Evolutionary conservation across 108 stramenopile species (phyloP).

Genomic region (Skeletonema costatum): DNA sequence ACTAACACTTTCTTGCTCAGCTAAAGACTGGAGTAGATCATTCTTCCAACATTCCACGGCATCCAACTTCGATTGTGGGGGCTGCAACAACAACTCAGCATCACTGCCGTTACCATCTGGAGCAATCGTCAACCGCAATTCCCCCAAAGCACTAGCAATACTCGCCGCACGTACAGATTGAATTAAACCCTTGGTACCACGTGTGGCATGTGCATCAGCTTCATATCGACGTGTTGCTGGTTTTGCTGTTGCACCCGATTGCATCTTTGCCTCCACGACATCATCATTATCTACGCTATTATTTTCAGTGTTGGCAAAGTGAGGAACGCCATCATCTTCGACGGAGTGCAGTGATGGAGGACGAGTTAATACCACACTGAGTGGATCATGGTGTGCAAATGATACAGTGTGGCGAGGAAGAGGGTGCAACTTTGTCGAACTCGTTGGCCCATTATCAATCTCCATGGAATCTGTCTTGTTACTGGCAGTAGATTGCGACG

Average conservation of each 20-base stretch:
- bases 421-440: constrained; percentile 2
- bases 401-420: constrained; percentile 25
- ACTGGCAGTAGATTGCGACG: neutral
- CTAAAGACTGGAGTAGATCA: constrained; percentile 31
- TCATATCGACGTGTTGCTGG: constrained; percentile 45
- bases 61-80: constrained; percentile 18
- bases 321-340: constrained; percentile 21
- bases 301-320: neutral
- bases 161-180: constrained; percentile 73
- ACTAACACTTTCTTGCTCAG: neutral
- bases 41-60: constrained; percentile 59
- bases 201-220: constrained; percentile 77
- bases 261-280: neutral
- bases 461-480: constrained; percentile 3
- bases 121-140: constrained; percentile 57
- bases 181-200: constrained; percentile 79
- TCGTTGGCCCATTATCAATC: neutral
- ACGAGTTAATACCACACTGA: constrained; percentile 29
- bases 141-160: constrained; percentile 75
- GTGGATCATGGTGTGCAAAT: constrained; percentile 44
- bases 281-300: neutral
- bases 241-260: neutral
- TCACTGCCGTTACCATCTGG: neutral
- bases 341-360: constrained; percentile 24
- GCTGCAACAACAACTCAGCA: neutral